Evolutionary conservation across 1,284 basidiomycete species (phyloP), one percentile per base, ranked within the genome.

Genomic region (Cronartium quercuum): DNA sequence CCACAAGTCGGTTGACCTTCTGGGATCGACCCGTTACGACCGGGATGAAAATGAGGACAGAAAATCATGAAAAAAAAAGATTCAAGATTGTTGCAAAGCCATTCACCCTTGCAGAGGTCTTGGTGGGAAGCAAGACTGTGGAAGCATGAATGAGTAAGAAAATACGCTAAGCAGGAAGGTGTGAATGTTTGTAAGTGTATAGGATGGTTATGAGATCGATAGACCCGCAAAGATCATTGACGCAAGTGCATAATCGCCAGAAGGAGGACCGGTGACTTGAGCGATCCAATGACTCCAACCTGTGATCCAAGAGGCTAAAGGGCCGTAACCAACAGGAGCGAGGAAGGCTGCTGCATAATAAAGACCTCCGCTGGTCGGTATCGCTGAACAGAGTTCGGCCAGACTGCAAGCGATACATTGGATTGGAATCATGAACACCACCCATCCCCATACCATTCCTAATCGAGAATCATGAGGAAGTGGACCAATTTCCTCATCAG

Each of bases 361-460:
- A 6, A 79, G 68, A 3, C 78, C 78, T 12, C 78, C 78, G 0
- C 75, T 76, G 0, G 78, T 79, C 86, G 89, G 89, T 89, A 90
- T 90, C 3, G 89, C 86, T 4, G 88, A 89, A 2, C 87, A 84
- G 34, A 91, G 79, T 79, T 90, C 89, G 4, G 89, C 89, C 84
- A 90, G 86, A n/a, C 86, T 87, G 12, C 86, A 83, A 3, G 89
- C 88, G 24, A 90, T 84, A 6, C 85, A 83, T 82, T 87, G 83
- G 47, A 91, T 89, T 77, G 90, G 89, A 66, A 88, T 83, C 77
- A 84, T 86, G 3, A 89, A 89, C 76, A 90, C 88, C 24, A 89
- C 81, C 89, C 89, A 91, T 29, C 89, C 89, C 82, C 88, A 90
- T 6, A 90, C 85, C 85, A 90, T 87, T 29, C 89, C 89, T 35